Evolutionary conservation across 73 alveolate species (phyloP).

Genomic region (Tetrahymena borealis): DNA sequence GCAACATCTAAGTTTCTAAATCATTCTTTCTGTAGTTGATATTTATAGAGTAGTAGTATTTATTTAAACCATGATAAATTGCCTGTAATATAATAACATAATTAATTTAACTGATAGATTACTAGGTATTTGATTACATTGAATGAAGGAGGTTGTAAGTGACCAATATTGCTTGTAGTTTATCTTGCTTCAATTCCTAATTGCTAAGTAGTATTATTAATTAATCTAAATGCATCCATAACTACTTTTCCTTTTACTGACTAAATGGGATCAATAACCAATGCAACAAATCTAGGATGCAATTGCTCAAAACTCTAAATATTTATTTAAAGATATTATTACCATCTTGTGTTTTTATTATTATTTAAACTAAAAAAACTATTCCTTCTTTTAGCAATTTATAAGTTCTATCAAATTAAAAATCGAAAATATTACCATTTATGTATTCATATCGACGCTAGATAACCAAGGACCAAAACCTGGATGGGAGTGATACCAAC

Average conservation of each 20-base stretch:
- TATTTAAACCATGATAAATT: constrained; percentile 88
- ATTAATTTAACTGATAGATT: not conserved
- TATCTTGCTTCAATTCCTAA: constrained; percentile 93
- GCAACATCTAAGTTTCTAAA: constrained; percentile 96
- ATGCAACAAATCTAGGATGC: constrained; percentile 97
- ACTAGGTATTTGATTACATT: not conserved
- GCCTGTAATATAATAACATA: constrained; percentile 46
- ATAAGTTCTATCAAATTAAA: constrained; percentile 77
- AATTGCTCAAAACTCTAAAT: constrained; percentile 82
- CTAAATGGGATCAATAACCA: constrained; percentile 99
- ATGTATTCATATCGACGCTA: constrained; percentile 7
- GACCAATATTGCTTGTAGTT: constrained; percentile 99
- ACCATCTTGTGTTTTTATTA: not conserved
- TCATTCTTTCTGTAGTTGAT: constrained; percentile 98
- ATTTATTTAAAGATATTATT: not conserved
- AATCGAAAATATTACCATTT: constrained; percentile 4
- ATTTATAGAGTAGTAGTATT: constrained; percentile 94
- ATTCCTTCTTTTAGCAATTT: not conserved
- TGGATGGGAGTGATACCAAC: constrained; percentile 99
- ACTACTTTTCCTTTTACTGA: constrained; percentile 99
- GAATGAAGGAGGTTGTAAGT: constrained; percentile 65
- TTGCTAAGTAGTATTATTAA: constrained; percentile 76
- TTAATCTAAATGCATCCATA: constrained; percentile 97
- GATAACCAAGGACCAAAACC: constrained; percentile 99
- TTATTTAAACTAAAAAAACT: not conserved